Conservation (phyloP, 352 stramenopile genomes). For the Plasmopara muralis region DNA sequence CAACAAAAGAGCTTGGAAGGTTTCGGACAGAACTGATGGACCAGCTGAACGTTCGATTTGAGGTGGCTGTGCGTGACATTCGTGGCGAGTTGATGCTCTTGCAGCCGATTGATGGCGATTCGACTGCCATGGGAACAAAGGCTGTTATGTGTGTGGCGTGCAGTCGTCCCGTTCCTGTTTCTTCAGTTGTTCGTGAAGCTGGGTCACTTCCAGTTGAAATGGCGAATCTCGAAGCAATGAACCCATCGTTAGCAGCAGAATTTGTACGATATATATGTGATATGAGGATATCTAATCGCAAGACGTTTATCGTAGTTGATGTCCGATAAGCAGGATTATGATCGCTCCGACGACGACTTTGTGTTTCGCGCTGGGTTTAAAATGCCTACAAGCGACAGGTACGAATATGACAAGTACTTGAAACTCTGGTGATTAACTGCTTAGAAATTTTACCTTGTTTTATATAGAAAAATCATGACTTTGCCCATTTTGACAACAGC, state of each 20-base stretch:
- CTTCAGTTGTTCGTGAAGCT: conserved; percentile 40
- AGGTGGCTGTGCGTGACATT: conserved; percentile 52
- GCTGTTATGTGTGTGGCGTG: conserved; percentile 79
- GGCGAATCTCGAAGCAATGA: conserved; percentile 22
- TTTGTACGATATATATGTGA: conserved; percentile 13
- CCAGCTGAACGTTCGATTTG: conserved; percentile 47
- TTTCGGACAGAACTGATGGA: conserved; percentile 64
- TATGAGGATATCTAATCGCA: neutral
- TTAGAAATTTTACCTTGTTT: conserved; percentile 6
- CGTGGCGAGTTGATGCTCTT: conserved; percentile 62
- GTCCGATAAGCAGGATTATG: conserved; percentile 40
- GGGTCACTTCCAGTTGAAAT: conserved; percentile 37
- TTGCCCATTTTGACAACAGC: conserved; percentile 62
- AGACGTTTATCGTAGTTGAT: too few species aligned
- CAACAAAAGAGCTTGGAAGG: conserved; percentile 50
- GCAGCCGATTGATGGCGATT: conserved; percentile 40
- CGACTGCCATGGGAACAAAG: conserved; percentile 72
- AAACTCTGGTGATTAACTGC: neutral
- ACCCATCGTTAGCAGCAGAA: conserved; percentile 14
- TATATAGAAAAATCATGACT: conserved; percentile 58
- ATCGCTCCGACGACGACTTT: conserved; percentile 66
- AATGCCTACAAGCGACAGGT: conserved; percentile 76
- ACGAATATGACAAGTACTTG: conserved; percentile 1
- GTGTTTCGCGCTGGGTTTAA: conserved; percentile 79
- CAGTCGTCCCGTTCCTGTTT: conserved; percentile 68